Evolutionary conservation across 208 protist species (phyloP).

Genomic region (Phytomonas serpens): DNA sequence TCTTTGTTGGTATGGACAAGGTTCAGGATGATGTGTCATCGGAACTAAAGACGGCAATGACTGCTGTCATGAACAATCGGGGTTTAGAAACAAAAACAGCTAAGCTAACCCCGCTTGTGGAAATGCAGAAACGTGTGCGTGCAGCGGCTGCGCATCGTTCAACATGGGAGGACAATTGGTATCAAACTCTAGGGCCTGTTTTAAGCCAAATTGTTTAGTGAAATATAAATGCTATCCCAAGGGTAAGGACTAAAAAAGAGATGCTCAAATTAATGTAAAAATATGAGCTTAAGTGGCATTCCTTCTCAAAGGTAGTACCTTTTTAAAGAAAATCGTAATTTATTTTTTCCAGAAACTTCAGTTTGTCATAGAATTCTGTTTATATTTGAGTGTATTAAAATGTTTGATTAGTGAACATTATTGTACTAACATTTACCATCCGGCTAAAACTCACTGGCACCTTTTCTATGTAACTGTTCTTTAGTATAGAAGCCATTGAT

Average conservation of each 20-base stretch:
- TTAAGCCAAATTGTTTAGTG: slow-evolving; percentile 25
- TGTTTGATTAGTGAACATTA: not conserved
- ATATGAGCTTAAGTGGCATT: not conserved
- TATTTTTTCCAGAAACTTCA: not conserved
- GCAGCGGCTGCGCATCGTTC: slow-evolving; percentile 16
- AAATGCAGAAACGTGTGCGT: slow-evolving; percentile 22
- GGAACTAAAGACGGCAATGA: slow-evolving; percentile 1
- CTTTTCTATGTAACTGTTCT: not conserved
- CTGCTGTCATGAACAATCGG: not conserved
- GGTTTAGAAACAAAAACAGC: slow-evolving; percentile 3
- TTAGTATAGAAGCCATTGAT: not conserved
- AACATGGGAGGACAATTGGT: slow-evolving; percentile 71
- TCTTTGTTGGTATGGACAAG: slow-evolving; percentile 26
- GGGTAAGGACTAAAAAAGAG: not conserved
- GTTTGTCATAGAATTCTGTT: not conserved
- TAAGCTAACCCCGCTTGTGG: slow-evolving; percentile 14
- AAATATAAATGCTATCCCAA: not conserved
- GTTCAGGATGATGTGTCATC: not conserved
- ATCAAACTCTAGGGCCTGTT: slow-evolving; percentile 27
- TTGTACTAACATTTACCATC: not conserved
- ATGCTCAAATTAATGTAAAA: not conserved
- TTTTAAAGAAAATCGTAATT: not conserved
- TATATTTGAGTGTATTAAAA: not conserved
- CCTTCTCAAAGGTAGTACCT: not conserved
- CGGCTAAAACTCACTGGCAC: not conserved